Evolutionary conservation across 306 rosid species (phyloP), one percentile per base, ranked within the genome.

Genomic region (Vigna trinervia): DNA sequence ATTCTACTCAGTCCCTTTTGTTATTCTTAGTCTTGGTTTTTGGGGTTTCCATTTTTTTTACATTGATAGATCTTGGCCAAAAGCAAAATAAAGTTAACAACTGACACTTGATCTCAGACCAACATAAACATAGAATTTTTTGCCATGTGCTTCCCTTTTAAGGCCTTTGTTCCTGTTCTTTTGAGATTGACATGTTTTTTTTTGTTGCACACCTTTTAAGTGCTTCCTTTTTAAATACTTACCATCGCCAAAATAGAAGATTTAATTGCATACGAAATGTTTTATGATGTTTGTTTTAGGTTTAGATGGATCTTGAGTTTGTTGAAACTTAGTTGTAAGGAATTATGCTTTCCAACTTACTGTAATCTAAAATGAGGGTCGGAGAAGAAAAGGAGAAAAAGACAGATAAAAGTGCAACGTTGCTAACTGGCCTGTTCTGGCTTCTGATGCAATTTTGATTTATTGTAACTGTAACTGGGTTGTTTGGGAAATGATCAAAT

Each of bases 391-490:
- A 53, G 39, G 20, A 52, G 54, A 76, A 71, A 71, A 60, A 8
- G 46, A 75, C 59, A 53, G 0, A 30, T 60, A 73, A 85, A 56
- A 69, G 80, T 76, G 73, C 54, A 38, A 60, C 54, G 48, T 43
- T 12, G 48, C 13, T 39, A 39, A 43, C 36, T 61, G 8, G 72
- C 47, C 47, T 61, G 67, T 63, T 78, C 74, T 81, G 0, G 75
- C 83, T 81, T 81, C 62, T 85, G 65, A 62, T 54, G 62, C 79
- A 85, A 81, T 74, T 61, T 78, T 74, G 66, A 61, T 78, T 74
- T 22, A 83, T 81, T 81, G 83, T 78, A 78, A 85, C 85, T 81
- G 83, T 78, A 78, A 85, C 85, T 69, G 65, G 53, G 76, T 78
- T 80, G 69, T 81, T 82, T 70, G 43, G 47, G 76, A 65, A 84